These are phyloP conservation scores for Aphanomyces euteiches DNA, from an alignment of 352 stramenopile genomes.

Conservation along the genomic window DNA sequence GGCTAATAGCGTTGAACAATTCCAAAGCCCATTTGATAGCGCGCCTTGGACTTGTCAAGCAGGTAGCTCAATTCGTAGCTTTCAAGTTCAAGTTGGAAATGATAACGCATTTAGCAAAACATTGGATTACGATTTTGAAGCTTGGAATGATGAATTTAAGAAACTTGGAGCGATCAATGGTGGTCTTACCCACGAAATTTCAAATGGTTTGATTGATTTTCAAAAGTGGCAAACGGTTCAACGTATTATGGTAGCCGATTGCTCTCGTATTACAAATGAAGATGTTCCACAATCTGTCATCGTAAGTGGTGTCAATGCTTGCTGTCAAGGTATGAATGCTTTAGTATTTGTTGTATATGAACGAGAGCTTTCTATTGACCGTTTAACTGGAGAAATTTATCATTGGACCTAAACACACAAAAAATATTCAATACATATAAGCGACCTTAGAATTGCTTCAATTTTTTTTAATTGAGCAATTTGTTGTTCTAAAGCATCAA, in stretches of 20 bases:
- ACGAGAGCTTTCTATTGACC: constrained; percentile 20
- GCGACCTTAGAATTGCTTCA: neutral
- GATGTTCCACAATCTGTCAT: neutral
- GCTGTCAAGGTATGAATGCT: constrained; percentile 21
- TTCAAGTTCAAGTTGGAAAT: constrained; percentile 36
- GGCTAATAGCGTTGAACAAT: constrained; percentile 27
- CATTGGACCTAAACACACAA: neutral
- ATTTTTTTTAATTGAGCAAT: neutral
- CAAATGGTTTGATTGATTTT: constrained; percentile 33
- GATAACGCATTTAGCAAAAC: constrained; percentile 35
- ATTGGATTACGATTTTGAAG: constrained; percentile 33
- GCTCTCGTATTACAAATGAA: constrained; percentile 24
- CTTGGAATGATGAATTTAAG: constrained; percentile 30
- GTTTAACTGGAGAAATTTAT: constrained; percentile 13
- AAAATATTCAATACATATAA: neutral
- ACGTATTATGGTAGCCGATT: constrained; percentile 33
- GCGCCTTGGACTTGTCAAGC: constrained; percentile 34
- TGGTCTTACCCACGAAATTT: constrained; percentile 31
- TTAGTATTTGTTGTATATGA: constrained; percentile 19
- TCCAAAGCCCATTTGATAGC: constrained; percentile 32
- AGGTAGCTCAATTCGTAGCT: constrained; percentile 28
- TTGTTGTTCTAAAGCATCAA: neutral
- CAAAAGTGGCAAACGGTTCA: constrained; percentile 22
- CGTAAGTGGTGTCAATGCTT: constrained; percentile 9
- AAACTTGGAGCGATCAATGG: constrained; percentile 36